Evolutionary conservation across 1,284 basidiomycete genomes (phyloP), one percentile per base, ranked within the genome.

Genomic region (Vanrija pseudolonga): DNA sequence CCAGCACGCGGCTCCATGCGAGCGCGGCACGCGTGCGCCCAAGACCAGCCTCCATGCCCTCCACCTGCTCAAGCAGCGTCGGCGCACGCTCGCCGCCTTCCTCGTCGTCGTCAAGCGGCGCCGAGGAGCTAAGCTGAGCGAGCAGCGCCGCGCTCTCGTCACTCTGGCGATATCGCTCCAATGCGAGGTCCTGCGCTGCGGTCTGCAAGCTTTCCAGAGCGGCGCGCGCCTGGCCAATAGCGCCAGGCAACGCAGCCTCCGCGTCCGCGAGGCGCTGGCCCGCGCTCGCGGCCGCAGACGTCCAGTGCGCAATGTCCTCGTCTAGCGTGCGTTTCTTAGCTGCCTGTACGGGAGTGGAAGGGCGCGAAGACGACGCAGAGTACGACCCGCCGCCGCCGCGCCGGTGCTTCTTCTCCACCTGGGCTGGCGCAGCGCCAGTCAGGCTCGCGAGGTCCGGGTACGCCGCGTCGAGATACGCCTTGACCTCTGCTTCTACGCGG

Each of bases 1-100:
- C 83, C 32, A 93, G 77, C 6, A 91, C 79, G 46, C 82, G 82
- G 6, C 89, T 83, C 74, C 94, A 95, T 20, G 82, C 80, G 64
- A 85, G 84, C 9, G 90, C 84, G 49, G 82, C 83, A 64, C 87
- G 80, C 28, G 93, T 79, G 66, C 89, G 86, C 66, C 83, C 85
- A 62, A 94, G 68, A 65, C 82, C 64, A 17, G 82, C 51, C 82
- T 93, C 88, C 57, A 92, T 79, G 39, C 85, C 85, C 73, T 94
- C 88, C n/a, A 94, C 77, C 12, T 90, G 76, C 1, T 77, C 69
- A 32, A 74, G 48, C 5, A 73, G 51, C 37, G 64, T 68, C 46
- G 56, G 20, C 3, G 47, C 45, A 3, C 56, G 46, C 26, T 57
- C 48, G 26, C 55, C 48, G 8, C 45, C 53, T 11, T 36, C 47